Conservation (phyloP, 306 rosid species). For the Trichosanthes cucumerina region DNA sequence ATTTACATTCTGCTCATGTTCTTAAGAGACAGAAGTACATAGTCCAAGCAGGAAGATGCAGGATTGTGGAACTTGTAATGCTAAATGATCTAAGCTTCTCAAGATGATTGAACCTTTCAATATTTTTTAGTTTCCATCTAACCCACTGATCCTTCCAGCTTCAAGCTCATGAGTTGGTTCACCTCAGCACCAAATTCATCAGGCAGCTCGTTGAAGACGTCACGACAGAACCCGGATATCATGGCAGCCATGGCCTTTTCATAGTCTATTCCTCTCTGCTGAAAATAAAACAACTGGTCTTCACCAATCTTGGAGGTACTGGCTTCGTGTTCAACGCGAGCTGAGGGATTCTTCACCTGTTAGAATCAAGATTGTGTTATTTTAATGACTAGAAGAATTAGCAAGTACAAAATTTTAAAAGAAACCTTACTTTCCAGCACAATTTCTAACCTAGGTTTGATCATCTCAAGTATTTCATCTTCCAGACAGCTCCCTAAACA, state of each 20-base stretch:
- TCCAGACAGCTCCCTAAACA: neutral
- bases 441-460: neutral
- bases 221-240: conserved; percentile 92
- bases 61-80: neutral
- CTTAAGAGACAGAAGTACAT: neutral
- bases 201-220: conserved; percentile 89
- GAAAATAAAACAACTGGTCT: conserved; percentile 87
- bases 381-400: neutral
- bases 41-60: neutral
- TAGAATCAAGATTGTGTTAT: neutral
- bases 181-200: conserved; percentile 96
- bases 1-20: neutral
- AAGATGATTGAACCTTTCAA: neutral
- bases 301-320: conserved; percentile 92
- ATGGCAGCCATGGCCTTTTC: conserved; percentile 97
- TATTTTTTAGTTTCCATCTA: conserved; percentile 11
- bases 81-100: neutral
- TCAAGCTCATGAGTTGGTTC: conserved; percentile 88
- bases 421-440: neutral
- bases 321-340: conserved; percentile 85
- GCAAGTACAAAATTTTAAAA: neutral
- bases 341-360: conserved; percentile 82
- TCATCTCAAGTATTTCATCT: neutral
- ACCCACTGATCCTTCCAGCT: conserved; percentile 90
- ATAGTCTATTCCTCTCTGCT: conserved; percentile 86